Percentiles rank a stretch among this genome's conserved stretches.
Conservation (phyloP, 2,329 filamentous ascomycete genomes). For the Trichoderma sp. region DNA sequence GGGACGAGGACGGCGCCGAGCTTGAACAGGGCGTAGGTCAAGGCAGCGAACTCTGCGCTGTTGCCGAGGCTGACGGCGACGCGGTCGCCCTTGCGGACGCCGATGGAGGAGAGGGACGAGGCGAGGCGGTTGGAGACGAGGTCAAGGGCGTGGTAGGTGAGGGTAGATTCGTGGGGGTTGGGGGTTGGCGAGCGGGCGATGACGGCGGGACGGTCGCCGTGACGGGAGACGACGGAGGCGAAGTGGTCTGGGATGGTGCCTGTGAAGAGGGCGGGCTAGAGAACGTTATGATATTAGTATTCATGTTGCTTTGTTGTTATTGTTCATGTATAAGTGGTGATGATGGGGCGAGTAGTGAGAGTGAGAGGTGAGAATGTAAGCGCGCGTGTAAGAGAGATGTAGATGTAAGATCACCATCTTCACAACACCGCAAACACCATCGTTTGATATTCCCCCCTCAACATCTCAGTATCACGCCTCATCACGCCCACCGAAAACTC, state of each 20-base stretch:
- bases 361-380: not conserved
- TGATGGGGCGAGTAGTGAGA: not conserved
- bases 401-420: not conserved
- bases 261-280: slow-evolving; percentile 62
- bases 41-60: slow-evolving; percentile 74
- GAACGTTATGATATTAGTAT: not conserved
- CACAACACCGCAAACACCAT: not conserved
- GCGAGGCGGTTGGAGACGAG: slow-evolving; percentile 73
- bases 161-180: slow-evolving; percentile 56
- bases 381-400: not conserved
- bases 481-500: not conserved
- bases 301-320: not conserved
- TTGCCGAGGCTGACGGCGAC: slow-evolving; percentile 88
- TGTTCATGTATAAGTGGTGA: not conserved
- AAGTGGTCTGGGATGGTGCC: slow-evolving; percentile 74
- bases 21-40: slow-evolving; percentile 90
- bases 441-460: not conserved
- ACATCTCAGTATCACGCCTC: not conserved
- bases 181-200: slow-evolving; percentile 47
- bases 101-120: slow-evolving; percentile 63
- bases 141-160: slow-evolving; percentile 77
- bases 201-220: slow-evolving; percentile 63
- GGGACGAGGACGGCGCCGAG: slow-evolving; percentile 93
- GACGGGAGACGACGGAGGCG: slow-evolving; percentile 56
- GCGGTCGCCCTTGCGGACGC: slow-evolving; percentile 77